Percentiles rank a stretch among this genome's conserved stretches.
Evolutionary conservation across 1,284 basidiomycete species (phyloP).

Genomic region (Pterula multifida): DNA sequence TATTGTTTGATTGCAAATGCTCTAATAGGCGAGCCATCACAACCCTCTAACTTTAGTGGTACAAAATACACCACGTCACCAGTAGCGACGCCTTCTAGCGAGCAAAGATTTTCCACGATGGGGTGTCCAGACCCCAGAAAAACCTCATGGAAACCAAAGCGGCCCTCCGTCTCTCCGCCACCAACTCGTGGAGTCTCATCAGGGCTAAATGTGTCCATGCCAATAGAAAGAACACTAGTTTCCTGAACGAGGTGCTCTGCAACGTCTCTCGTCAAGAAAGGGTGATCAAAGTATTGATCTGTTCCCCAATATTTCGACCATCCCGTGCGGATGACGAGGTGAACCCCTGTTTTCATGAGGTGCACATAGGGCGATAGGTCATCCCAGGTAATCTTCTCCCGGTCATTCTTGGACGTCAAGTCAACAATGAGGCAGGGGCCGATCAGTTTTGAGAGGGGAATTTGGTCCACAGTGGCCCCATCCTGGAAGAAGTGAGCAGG

Average conservation of each 20-base stretch:
- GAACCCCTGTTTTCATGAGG: constrained; percentile 23
- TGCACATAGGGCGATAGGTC: constrained; percentile 24
- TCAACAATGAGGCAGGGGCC: constrained; percentile 40
- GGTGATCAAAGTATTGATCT: constrained; percentile 44
- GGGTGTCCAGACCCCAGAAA: constrained; percentile 44
- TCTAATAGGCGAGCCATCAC: constrained; percentile 57
- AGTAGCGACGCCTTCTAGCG: constrained; percentile 27
- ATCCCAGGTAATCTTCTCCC: constrained; percentile 40
- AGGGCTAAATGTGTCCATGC: constrained; percentile 51
- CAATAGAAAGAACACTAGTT: constrained; percentile 41
- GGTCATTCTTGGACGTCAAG: constrained; percentile 24
- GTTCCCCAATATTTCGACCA: constrained; percentile 48
- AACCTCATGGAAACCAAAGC: constrained; percentile 40
- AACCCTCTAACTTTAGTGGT: constrained; percentile 41
- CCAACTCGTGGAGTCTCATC: constrained; percentile 45
- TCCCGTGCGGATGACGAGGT: constrained; percentile 43
- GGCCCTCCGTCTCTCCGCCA: constrained; percentile 18
- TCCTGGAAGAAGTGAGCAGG: constrained; percentile 54
- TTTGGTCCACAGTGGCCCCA: constrained; percentile 41
- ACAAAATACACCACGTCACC: constrained; percentile 36
- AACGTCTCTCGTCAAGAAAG: constrained; percentile 42
- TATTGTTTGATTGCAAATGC: constrained; percentile 43
- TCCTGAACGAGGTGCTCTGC: constrained; percentile 33
- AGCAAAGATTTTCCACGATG: constrained; percentile 59
- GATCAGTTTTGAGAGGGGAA: constrained; percentile 37